Base-by-base conservation (phyloP, 257 asterid species). In the Solanum peruvianum region DNA sequence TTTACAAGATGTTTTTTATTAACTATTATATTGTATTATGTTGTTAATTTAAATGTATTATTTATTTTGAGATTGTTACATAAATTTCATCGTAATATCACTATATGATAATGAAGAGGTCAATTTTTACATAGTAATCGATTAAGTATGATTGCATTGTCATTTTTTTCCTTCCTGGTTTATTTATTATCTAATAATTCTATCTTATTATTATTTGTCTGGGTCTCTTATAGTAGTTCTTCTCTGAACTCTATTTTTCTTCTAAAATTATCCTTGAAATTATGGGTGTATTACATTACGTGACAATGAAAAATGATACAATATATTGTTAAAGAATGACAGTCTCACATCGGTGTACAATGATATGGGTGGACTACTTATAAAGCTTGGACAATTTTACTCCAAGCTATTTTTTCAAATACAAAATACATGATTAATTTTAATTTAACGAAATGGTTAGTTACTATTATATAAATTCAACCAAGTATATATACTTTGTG, bases 131-230 rank as follows among this genome's bases (percentile, higher is more conserved):
- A 9, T n/a, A 64, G 6, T 7, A 2, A 64, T 5, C 3, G 1
- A 64, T 64, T 64, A n/a, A n/a, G 4, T n/a, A 4, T 11, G 33
- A n/a, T 64, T n/a, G 5, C 0, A 4, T 58, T 7, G 12, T 58
- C n/a, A 52, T 7, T 2, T 52, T 52, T 18, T 52, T 0, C 2
- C 7, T 18, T 52, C 0, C 0, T 0, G 7, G 2, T 6, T 52
- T 16, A 52, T 1, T 52, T 52, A 52, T 2, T 2, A 16, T 18
- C 3, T 52, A 52, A 52, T 52, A 18, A 18, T 52, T 52, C 0
- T 52, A 52, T 18, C 0, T 52, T 52, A 52, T 52, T 52, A 52
- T 52, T 1, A 1, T 52, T 16, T 52, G 6, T 21, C 1, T 2
- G 16, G 6, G 9, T 8, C 23, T 15, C 6, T 6, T 2, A 49